These are phyloP conservation scores for Jimgerdemannia lactiflua DNA, from an alignment of 192 early-diverging fungal species.

Conservation along the genomic window DNA sequence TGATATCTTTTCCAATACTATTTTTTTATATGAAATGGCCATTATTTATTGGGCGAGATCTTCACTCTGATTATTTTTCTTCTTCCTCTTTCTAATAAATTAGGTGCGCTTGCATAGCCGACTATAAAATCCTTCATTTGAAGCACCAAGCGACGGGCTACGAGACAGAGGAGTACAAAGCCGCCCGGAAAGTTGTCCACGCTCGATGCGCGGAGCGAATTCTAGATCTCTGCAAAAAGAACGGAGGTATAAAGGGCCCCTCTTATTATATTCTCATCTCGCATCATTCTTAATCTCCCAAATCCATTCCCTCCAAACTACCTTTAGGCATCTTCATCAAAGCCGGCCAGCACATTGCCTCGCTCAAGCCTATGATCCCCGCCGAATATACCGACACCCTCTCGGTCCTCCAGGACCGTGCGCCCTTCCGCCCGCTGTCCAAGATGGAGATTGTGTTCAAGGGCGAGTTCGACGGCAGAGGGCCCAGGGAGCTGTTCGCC, in stretches of 20 bases:
- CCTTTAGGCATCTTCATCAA: conserved; percentile 16
- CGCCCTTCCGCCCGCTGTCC: conserved; percentile 40
- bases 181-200: conserved; percentile 43
- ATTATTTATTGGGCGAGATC: neutral
- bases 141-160: conserved; percentile 36
- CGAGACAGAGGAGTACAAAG: conserved; percentile 41
- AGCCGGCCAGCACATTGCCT: conserved; percentile 36
- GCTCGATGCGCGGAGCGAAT: conserved; percentile 39
- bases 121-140: conserved; percentile 48
- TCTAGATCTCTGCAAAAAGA: conserved; percentile 37
- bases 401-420: conserved; percentile 44
- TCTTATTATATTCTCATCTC: conserved; percentile 46
- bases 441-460: conserved; percentile 38
- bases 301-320: too few species aligned
- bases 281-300: conserved; percentile 53
- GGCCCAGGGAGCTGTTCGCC: conserved; percentile 34
- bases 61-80: neutral
- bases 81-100: neutral
- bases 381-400: conserved; percentile 43
- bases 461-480: conserved; percentile 34
- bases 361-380: conserved; percentile 40
- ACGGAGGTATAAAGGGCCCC: conserved; percentile 6
- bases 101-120: conserved; percentile 43
- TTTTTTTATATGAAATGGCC: neutral
- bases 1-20: neutral